phyloP scores from a whole-genome alignment of 2,329 filamentous ascomycete genomes.

The Torrubiellomyces zombiae region DNA sequence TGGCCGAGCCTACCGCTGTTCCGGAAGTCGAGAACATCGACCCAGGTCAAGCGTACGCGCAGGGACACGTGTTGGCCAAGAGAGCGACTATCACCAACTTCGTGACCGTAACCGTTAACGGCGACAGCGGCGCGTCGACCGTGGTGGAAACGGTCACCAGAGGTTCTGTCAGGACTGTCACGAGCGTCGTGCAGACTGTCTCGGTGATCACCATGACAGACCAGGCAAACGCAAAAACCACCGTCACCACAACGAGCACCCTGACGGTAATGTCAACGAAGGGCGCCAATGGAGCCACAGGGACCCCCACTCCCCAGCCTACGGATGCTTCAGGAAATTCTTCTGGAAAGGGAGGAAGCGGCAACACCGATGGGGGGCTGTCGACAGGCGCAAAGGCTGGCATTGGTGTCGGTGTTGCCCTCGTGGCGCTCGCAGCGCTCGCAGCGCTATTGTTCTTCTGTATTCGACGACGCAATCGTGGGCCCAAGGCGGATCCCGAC shows the following conservation, averaged over 20 bases:
- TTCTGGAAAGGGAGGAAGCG: conserved; percentile 4
- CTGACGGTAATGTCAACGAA: conserved; percentile 16
- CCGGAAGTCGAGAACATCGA: conserved; percentile 6
- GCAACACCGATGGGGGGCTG: conserved; percentile 12
- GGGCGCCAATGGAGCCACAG: conserved; percentile 12
- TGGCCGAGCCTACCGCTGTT: conserved; percentile 6
- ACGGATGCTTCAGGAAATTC: conserved; percentile 10
- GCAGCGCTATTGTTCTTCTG: conserved; percentile 14
- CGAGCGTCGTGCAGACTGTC: conserved; percentile 13
- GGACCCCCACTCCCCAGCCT: conserved; percentile 12
- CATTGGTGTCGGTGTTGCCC: conserved; percentile 22
- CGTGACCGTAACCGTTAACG: conserved; percentile 14
- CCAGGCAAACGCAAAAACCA: conserved; percentile 19
- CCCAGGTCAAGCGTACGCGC: conserved; percentile 6
- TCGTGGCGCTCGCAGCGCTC: conserved; percentile 18
- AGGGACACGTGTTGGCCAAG: conserved; percentile 13
- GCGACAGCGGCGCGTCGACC: conserved; percentile 8
- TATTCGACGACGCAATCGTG: conserved; percentile 14
- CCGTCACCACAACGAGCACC: conserved; percentile 20
- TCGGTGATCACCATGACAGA: conserved; percentile 16
- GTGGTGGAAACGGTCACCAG: conserved; percentile 14
- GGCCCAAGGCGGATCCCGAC: conserved; percentile 18
- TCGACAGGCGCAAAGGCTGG: conserved; percentile 26
- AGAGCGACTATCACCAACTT: conserved; percentile 16
- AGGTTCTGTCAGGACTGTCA: conserved; percentile 16